Evolutionary conservation across 306 rosid genomes (phyloP).

Genomic region (Glycine soja): DNA sequence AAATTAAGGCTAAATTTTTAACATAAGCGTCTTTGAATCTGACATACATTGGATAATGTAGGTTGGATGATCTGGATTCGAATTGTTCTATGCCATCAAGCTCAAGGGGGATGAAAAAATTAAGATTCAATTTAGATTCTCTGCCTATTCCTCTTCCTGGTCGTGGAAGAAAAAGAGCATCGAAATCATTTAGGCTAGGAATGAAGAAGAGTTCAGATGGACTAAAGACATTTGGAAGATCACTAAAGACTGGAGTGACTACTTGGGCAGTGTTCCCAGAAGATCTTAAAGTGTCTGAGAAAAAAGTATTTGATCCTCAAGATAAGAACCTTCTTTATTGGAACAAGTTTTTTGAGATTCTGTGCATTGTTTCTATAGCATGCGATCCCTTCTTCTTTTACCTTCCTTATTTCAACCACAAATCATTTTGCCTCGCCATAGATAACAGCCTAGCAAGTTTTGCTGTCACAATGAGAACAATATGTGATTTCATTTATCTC

Average conservation of each 20-base stretch:
- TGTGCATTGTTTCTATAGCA: conserved; percentile 78
- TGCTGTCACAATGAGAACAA: conserved; percentile 56
- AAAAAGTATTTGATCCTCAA: conserved; percentile 78
- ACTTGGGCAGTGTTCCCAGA: conserved; percentile 73
- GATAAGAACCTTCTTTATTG: conserved; percentile 79
- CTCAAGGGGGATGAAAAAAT: conserved; percentile 63
- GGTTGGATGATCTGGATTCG: conserved; percentile 78
- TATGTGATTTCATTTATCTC: conserved; percentile 69
- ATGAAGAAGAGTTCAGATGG: conserved; percentile 78
- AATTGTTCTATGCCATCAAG: conserved; percentile 48
- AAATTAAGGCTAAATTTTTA: conserved; percentile 17
- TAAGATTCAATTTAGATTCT: conserved; percentile 61
- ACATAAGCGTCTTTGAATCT: conserved; percentile 28
- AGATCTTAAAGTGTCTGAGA: conserved; percentile 78
- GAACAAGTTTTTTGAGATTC: conserved; percentile 82
- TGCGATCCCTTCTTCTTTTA: conserved; percentile 89
- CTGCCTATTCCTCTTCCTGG: conserved; percentile 51
- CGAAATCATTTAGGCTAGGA: conserved; percentile 65
- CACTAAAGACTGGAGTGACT: conserved; percentile 68
- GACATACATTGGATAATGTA: conserved; percentile 50
- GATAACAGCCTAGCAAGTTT: conserved; percentile 64
- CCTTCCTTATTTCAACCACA: conserved; percentile 77
- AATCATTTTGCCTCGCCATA: conserved; percentile 74
- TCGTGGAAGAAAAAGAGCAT: conserved; percentile 53
- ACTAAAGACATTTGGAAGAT: conserved; percentile 71